phyloP scores from a whole-genome alignment of 371 early-diverging fungal species.

The Actinomortierella wolfii region DNA sequence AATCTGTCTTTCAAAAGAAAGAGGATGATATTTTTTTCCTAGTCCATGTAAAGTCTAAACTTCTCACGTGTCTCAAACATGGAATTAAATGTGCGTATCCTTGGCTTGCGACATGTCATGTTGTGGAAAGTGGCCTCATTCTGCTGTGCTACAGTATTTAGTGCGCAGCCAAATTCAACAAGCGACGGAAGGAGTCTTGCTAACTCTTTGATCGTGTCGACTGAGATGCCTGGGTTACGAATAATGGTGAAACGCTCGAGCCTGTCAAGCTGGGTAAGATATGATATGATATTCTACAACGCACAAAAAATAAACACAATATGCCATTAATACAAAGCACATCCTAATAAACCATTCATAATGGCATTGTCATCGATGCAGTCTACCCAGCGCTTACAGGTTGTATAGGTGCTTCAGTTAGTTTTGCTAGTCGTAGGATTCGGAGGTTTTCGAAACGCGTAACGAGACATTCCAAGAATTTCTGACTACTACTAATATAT shows the following conservation, averaged over 20 bases:
- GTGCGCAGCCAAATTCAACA: slow-evolving; percentile 12
- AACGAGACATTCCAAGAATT: slow-evolving; percentile 21
- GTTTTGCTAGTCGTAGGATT: slow-evolving; percentile 24
- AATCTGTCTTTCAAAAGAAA: no score
- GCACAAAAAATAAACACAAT: not conserved
- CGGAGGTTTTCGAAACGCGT: slow-evolving; percentile 24
- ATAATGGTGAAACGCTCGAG: slow-evolving; percentile 38
- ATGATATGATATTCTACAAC: slow-evolving; percentile 33
- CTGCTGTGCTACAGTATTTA: no score
- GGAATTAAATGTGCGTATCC: no score
- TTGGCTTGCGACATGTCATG: no score
- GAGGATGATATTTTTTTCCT: no score
- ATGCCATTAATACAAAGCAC: not conserved
- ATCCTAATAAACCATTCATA: not conserved
- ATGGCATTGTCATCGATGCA: no score
- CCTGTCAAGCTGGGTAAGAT: slow-evolving; percentile 37
- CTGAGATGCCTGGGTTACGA: slow-evolving; percentile 24
- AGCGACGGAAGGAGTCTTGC: slow-evolving; percentile 12
- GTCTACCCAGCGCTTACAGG: slow-evolving; percentile 29
- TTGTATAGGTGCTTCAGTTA: slow-evolving; percentile 25
- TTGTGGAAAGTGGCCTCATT: no score
- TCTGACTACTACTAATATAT: no score
- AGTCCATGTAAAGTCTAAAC: no score
- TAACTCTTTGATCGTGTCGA: slow-evolving; percentile 20
- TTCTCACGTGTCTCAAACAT: no score